Evolutionary conservation across 345 rosid species (phyloP), one percentile per base, ranked within the genome.

Genomic region (Tarenaya hassleriana): DNA sequence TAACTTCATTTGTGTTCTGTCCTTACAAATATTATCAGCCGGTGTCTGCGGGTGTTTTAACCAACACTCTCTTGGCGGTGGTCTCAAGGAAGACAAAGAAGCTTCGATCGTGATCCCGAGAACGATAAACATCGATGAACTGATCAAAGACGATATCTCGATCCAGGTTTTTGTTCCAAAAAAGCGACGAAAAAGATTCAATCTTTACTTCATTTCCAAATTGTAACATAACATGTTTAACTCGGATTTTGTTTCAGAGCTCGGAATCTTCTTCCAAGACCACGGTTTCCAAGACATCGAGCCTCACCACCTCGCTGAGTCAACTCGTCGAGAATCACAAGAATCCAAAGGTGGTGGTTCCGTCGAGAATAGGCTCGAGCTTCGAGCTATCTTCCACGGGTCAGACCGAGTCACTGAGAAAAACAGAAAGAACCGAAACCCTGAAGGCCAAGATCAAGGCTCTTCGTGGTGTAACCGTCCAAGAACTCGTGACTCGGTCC

Each of bases 391-490:
- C 53, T 20, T 33, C 60, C 43, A 57, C 69, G 46, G 37, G 52
- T 24, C 27, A 56, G 56, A 64, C 62, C 16, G 63, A 64, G 37
- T 56, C 69, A 56, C 13, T 63, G 6, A 47, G 8, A 21, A 57
- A 63, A 50, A 42, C 69, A 37, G 69, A 57, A 51, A 64, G 47
- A n/a, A 47, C 58, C 35, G 69, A 64, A 16, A 57, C 35, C 27
- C 69, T 64, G 21, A 64, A 63, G 38, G 47, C 53, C 11, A 57
- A 64, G 37, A 63, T 64, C 1, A 64, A 58, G 38, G 69, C 50
- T 35, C 69, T 64, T 43, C 35, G 59, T 1, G 48, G 40, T 8
- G 19, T 64, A 51, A 35, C 58, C 5, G 69, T 63, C 50, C 37
- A 35, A 35, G 58, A 64, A 53, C 54, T 64, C 4, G 52, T 64